Evolutionary conservation across 257 asterid species (phyloP), one percentile per base, ranked within the genome.

Genomic region (Lycium ferocissimum): DNA sequence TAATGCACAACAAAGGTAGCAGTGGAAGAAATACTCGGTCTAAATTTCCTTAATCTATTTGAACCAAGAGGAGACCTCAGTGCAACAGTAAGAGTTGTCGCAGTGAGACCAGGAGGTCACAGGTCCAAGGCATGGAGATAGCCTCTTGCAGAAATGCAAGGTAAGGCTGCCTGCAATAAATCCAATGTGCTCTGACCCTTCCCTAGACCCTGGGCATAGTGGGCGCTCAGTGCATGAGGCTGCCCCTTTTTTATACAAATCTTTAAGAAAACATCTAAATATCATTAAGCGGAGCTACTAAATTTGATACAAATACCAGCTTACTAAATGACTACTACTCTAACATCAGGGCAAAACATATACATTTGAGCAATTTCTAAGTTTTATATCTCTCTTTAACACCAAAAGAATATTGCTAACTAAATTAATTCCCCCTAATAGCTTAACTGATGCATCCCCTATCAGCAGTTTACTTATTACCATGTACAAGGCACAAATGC

Each of bases 231-330:
- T 69, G 76, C 59, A 37, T 15, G 5, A 9, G 7, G 22, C 17
- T 7, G 13, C 76, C 76, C 76, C 3, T 53, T 54, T 37, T 37
- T 37, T 12, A 37, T 37, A 75, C 81, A 75, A 22, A 75, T 75
- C 62, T 22, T n/a, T 22, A 75, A 49, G 10, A 9, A 75, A 75
- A 49, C 22, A 47, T 20, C 45, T 49, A 47, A 73, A 72, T 0
- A 73, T 45, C 80, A 73, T 45, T 73, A 11, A 73, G 59, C 40
- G 4, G 26, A 73, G 80, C 12, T 33, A 45, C 80, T n/a, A 72
- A 10, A 45, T n/a, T 45, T 72, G 58, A 10, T 5, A 45, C 38
- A 45, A 73, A 73, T 73, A 45, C 18, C 59, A 73, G 10, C 12
- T 10, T 14, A 45, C 59, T 20, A 73, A 45, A 45, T 20, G 59